Conservation (phyloP, 148 eudicot species). For the Silene latifolia region DNA sequence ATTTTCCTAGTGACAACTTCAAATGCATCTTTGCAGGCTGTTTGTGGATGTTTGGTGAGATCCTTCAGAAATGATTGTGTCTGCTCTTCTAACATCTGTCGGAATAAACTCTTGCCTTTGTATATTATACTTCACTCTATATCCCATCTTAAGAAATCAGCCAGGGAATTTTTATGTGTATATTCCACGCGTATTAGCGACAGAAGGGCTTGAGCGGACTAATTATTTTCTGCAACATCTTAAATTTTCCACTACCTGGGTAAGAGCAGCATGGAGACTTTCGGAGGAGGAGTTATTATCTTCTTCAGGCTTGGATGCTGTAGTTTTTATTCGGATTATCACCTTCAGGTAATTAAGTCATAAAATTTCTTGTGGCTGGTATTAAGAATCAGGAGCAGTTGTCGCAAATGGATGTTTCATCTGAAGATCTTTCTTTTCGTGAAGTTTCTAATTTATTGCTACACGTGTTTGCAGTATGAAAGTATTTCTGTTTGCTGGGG, state of each 20-base stretch:
- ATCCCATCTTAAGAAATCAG: constrained; percentile 62
- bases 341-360: constrained; percentile 47
- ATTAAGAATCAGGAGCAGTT: neutral
- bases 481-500: constrained; percentile 54
- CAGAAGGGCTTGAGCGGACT: constrained; percentile 26
- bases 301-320: constrained; percentile 74
- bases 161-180: constrained; percentile 54
- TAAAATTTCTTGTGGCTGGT: neutral
- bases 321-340: constrained; percentile 66
- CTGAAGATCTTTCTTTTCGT: neutral
- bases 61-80: constrained; percentile 50
- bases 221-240: constrained; percentile 34
- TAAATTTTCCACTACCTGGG: constrained; percentile 60
- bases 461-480: constrained; percentile 48
- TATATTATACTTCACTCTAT: constrained; percentile 50
- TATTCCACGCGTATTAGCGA: constrained; percentile 49
- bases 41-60: constrained; percentile 20
- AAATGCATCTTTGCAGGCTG: constrained; percentile 16
- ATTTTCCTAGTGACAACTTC: neutral
- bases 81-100: constrained; percentile 72
- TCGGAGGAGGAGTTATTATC: constrained; percentile 64
- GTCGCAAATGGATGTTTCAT: neutral
- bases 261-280: constrained; percentile 57
- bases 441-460: constrained; percentile 12
- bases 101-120: constrained; percentile 70